Evolutionary conservation across 768 basidiomycete species (phyloP).

Genomic region (Podaxis mareebaensis): DNA sequence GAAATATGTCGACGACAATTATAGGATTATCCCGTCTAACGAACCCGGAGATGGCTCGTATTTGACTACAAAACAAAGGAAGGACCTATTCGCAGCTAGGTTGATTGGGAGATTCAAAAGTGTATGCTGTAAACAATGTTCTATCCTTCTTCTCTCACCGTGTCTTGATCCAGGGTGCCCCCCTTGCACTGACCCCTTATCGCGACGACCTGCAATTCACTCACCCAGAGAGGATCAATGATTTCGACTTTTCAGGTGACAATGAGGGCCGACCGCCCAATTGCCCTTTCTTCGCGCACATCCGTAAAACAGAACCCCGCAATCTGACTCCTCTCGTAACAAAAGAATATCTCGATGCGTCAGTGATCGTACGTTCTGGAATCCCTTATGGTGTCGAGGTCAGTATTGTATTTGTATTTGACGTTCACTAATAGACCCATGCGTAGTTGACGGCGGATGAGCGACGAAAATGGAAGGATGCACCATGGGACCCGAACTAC

Average conservation of each 20-base stretch:
- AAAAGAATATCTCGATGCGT: not conserved
- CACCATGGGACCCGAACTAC: not conserved
- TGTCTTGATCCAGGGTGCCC: slow-evolving; percentile 28
- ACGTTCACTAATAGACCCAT: not conserved
- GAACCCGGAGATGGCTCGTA: not conserved
- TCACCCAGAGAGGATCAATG: slow-evolving; percentile 24
- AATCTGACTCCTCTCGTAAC: not conserved
- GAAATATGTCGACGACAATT: slow-evolving; percentile 18
- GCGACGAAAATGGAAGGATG: not conserved
- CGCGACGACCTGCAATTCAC: slow-evolving; percentile 24
- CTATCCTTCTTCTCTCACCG: not conserved
- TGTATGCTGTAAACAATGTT: not conserved
- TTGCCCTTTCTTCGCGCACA: not conserved
- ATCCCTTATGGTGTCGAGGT: not conserved
- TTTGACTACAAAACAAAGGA: slow-evolving; percentile 19
- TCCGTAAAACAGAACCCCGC: not conserved
- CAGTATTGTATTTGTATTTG: not conserved
- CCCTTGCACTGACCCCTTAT: slow-evolving; percentile 28
- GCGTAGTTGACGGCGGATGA: not conserved
- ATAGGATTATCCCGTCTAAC: not conserved
- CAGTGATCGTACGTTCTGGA: not conserved
- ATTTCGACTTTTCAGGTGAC: slow-evolving; percentile 29
- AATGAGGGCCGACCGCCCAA: slow-evolving; percentile 3
- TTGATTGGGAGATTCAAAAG: slow-evolving; percentile 26
- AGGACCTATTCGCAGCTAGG: slow-evolving; percentile 29